A percentile compares a stretch with the other conserved stretches of the same genome.
Conservation (phyloP, 768 basidiomycete genomes). For the Termitomyces sp. region DNA sequence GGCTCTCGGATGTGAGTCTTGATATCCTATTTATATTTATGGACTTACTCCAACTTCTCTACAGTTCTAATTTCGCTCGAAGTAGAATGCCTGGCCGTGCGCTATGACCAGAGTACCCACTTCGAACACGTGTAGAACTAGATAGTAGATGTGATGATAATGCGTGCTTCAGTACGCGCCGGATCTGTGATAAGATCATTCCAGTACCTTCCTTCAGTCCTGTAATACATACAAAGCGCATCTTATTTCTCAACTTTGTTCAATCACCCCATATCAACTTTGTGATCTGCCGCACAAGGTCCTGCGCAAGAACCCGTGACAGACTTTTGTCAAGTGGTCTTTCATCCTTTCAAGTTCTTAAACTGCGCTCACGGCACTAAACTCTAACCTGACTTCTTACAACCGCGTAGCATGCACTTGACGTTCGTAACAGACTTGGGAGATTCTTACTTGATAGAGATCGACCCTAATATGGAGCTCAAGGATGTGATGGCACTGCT, state of each 20-base stretch:
- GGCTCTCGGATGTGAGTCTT: constrained; percentile 65
- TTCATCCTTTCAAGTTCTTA: background rate
- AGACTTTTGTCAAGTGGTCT: background rate
- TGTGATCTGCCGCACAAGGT: constrained; percentile 3
- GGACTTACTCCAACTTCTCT: constrained; percentile 1
- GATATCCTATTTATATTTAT: background rate
- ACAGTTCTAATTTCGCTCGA: constrained; percentile 31
- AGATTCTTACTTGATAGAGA: constrained; percentile 64
- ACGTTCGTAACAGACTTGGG: constrained; percentile 70
- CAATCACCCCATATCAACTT: background rate
- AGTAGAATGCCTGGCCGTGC: constrained; percentile 28
- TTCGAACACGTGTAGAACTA: background rate
- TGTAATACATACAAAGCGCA: background rate
- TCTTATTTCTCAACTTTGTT: background rate
- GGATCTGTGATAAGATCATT: constrained; percentile 14
- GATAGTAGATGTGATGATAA: constrained; percentile 4
- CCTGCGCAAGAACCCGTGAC: constrained; percentile 7
- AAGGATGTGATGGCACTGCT: constrained; percentile 90
- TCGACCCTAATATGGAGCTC: constrained; percentile 86
- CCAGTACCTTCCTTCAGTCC: constrained; percentile 13
- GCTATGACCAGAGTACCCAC: constrained; percentile 1
- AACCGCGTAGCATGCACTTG: constrained; percentile 47
- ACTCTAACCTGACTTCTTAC: background rate
- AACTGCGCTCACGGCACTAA: constrained; percentile 2
- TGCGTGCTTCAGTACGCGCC: constrained; percentile 11